Percentiles rank a stretch among this genome's conserved stretches.
phyloP scores from a whole-genome alignment of 495 filamentous ascomycete species.

The Penicillium chermesinum region DNA sequence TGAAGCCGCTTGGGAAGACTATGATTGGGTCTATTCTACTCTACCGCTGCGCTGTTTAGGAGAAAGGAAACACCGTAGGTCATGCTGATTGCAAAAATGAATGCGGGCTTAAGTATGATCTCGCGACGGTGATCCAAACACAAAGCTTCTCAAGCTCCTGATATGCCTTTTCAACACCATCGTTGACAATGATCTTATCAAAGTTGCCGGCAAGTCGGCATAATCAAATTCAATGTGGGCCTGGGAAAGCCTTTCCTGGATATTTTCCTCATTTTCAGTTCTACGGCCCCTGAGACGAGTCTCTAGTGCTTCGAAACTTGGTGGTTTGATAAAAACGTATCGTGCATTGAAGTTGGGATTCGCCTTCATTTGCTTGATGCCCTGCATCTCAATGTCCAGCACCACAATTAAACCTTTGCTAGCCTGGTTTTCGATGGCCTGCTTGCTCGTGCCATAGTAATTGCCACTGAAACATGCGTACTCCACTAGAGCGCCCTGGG shows the following conservation, averaged over 20 bases:
- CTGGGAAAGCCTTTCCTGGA: slow-evolving; percentile 65
- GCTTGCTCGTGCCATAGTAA: slow-evolving; percentile 72
- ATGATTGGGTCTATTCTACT: no score
- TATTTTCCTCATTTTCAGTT: slow-evolving; percentile 68
- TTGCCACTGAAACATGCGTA: slow-evolving; percentile 73
- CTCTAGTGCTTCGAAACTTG: slow-evolving; percentile 63
- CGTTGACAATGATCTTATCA: slow-evolving; percentile 78
- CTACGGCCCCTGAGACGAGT: slow-evolving; percentile 64
- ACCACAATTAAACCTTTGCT: slow-evolving; percentile 46
- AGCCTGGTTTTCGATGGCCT: slow-evolving; percentile 64
- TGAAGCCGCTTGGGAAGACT: no score
- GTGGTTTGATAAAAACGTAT: slow-evolving; percentile 76
- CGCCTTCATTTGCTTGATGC: slow-evolving; percentile 81
- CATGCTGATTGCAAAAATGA: no score
- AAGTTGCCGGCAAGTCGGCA: slow-evolving; percentile 59
- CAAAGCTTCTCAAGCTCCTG: slow-evolving; percentile 53
- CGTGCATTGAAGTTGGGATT: slow-evolving; percentile 55
- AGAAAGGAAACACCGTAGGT: no score
- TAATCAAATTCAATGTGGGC: slow-evolving; percentile 74
- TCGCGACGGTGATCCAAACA: no score
- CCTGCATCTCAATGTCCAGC: slow-evolving; percentile 66
- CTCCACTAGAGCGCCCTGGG: slow-evolving; percentile 68
- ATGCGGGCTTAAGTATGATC: no score
- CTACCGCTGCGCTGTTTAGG: no score
- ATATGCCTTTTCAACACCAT: slow-evolving; percentile 73